A percentile compares a stretch with the other conserved stretches of the same genome.
Conservation (phyloP, 768 basidiomycete genomes). For the Mycena pura region DNA sequence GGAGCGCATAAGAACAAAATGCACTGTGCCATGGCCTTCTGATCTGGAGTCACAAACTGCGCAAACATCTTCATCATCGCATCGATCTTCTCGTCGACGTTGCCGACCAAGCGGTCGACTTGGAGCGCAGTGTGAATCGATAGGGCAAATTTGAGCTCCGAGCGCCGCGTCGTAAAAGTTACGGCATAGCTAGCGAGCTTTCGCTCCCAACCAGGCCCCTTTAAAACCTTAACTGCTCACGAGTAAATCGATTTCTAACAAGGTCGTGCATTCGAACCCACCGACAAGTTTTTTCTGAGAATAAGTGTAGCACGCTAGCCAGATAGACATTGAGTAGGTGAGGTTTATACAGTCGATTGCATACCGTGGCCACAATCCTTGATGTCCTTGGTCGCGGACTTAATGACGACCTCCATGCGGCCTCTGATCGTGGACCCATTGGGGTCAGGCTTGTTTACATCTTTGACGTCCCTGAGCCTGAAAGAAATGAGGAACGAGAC, state of each 20-base stretch:
- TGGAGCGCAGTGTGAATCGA: constrained; percentile 34
- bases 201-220: constrained; percentile 37
- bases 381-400: constrained; percentile 36
- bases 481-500: not conserved
- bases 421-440: constrained; percentile 40
- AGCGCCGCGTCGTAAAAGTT: constrained; percentile 30
- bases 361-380: constrained; percentile 39
- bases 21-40: constrained; percentile 31
- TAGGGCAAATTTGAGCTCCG: constrained; percentile 37
- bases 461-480: constrained; percentile 40
- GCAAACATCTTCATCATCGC: constrained; percentile 33
- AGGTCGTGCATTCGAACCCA: not conserved
- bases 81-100: constrained; percentile 27
- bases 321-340: constrained; percentile 24
- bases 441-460: constrained; percentile 32
- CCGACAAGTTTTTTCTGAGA: constrained; percentile 11
- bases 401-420: constrained; percentile 37
- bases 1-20: not conserved
- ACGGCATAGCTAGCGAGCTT: constrained; percentile 31
- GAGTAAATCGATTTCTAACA: not conserved
- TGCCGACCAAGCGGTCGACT: no score
- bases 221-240: constrained; percentile 36
- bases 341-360: constrained; percentile 37
- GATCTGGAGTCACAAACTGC: constrained; percentile 29
- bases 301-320: constrained; percentile 10